Conservation (phyloP, 768 basidiomycete genomes). For the Phallus indusiatus region DNA sequence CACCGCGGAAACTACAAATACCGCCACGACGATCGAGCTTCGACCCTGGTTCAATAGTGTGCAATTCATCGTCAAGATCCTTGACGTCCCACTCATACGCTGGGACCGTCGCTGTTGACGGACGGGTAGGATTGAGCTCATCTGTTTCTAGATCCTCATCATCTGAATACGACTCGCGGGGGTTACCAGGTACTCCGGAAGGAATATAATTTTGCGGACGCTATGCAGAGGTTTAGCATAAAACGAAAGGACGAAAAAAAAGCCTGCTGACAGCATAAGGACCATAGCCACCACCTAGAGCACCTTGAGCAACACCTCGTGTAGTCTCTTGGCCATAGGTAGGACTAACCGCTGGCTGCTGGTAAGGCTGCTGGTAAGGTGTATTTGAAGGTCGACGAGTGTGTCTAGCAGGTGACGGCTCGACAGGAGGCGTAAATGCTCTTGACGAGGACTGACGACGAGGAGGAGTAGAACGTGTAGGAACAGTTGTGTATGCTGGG, state of each 20-base stretch:
- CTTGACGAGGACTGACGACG: background rate
- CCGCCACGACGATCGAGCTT: slow-evolving; percentile 40
- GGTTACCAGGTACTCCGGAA: slow-evolving; percentile 36
- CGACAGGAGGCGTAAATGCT: slow-evolving; percentile 5
- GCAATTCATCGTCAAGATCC: slow-evolving; percentile 75
- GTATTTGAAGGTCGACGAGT: background rate
- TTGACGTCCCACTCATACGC: slow-evolving; percentile 62
- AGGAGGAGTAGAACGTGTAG: background rate
- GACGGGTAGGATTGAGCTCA: slow-evolving; percentile 23
- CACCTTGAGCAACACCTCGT: slow-evolving; percentile 71
- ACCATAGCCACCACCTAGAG: slow-evolving; percentile 73
- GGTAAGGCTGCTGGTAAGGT: too few relatives aligned
- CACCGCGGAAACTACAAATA: slow-evolving; percentile 73
- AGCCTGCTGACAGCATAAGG: slow-evolving; percentile 70
- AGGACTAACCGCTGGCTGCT: background rate
- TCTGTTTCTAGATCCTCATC: slow-evolving; percentile 25
- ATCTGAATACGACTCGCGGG: slow-evolving; percentile 34
- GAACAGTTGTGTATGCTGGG: slow-evolving; percentile 2
- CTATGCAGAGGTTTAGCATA: background rate
- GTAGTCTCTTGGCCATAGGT: slow-evolving; percentile 42
- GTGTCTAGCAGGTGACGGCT: background rate
- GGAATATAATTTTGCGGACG: background rate
- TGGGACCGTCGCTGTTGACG: slow-evolving; percentile 53
- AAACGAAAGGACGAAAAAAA: background rate
- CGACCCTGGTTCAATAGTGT: slow-evolving; percentile 76